Evolutionary conservation across 345 rosid species (phyloP).

Genomic region (Clausena lansium): DNA sequence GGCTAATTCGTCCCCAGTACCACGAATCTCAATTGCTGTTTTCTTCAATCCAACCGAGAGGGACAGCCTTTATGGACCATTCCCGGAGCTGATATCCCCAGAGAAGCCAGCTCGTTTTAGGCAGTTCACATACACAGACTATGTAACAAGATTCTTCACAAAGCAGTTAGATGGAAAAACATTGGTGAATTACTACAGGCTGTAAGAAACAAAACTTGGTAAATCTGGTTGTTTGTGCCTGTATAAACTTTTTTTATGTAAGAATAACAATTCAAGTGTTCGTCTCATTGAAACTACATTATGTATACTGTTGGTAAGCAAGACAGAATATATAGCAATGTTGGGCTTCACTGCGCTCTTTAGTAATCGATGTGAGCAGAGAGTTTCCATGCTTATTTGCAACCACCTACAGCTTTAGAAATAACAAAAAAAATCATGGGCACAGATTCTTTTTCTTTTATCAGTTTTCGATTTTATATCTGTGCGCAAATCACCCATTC

Average conservation of each 20-base stretch:
- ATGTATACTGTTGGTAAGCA: background rate
- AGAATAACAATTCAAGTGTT: background rate
- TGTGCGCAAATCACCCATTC: conserved; percentile 61
- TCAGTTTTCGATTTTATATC: conserved; percentile 2
- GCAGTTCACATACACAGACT: conserved; percentile 30
- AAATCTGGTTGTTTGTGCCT: background rate
- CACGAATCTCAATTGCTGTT: conserved; percentile 38
- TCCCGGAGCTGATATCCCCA: conserved; percentile 35
- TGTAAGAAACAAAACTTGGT: background rate
- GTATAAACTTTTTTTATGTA: background rate
- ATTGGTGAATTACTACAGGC: conserved; percentile 29
- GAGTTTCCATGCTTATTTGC: background rate
- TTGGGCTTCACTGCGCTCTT: background rate
- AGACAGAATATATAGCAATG: background rate
- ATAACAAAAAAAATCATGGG: background rate
- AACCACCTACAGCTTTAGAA: background rate
- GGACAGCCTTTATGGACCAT: conserved; percentile 35
- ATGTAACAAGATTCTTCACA: conserved; percentile 34
- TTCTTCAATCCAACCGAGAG: conserved; percentile 37
- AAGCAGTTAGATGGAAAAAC: conserved; percentile 47
- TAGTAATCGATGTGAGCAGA: background rate
- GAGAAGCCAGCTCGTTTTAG: conserved; percentile 39
- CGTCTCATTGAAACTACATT: background rate
- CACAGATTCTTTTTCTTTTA: background rate
- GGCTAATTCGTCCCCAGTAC: conserved; percentile 35